Base-by-base conservation (phyloP, 2,329 filamentous ascomycete genomes). In the Xylariaceae sp. region DNA sequence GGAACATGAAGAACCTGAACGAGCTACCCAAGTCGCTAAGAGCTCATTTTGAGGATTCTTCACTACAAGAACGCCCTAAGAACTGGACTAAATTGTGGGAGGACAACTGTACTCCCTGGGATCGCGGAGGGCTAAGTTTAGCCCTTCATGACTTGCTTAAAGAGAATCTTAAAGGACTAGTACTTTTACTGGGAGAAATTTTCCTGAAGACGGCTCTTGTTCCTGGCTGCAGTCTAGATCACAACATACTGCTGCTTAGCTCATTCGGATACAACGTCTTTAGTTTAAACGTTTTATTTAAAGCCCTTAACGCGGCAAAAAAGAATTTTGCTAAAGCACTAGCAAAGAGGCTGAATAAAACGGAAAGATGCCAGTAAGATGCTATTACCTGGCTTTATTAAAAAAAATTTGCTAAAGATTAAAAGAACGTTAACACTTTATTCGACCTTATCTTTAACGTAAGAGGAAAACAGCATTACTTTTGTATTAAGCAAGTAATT, bases 151-250 rank as follows among this genome's bases (percentile, higher is more conserved):
- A 87, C 65, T 64, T 84, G 12, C 73, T 86, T 24, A 61, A 70
- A 44, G 74, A 79, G 58, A 75, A 78, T 1, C 65, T 73, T 4
- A n/a, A 43, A 11, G 78, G 81, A 54, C 74, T 83, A 47, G 73
- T 83, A 26, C 36, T 49, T 2, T 37, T 57, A 12, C 61, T 59
- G 7, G 39, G 11, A 16, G 33, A 23, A 19, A 23, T 17, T 4
- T 28, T 28, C 6, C 64, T 75, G 52, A 83, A 82, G 65, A 79
- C 77, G 54, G 91, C 88, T 1, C 78, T 96, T 8, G 88, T 96
- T 0, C 90, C 92, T 0, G 92, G 91, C 4, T 96, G 92, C 73
- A 92, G 92, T 0, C 83, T 84, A 43, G 92, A 92, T 4, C 89
- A 95, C 69, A 92, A 96, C 75, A 89, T 92, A 1, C 79, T 91